Evolutionary conservation across 2,329 filamentous ascomycete species (phyloP), one percentile per base, ranked within the genome.

Genomic region (Aureobasidium sp.): DNA sequence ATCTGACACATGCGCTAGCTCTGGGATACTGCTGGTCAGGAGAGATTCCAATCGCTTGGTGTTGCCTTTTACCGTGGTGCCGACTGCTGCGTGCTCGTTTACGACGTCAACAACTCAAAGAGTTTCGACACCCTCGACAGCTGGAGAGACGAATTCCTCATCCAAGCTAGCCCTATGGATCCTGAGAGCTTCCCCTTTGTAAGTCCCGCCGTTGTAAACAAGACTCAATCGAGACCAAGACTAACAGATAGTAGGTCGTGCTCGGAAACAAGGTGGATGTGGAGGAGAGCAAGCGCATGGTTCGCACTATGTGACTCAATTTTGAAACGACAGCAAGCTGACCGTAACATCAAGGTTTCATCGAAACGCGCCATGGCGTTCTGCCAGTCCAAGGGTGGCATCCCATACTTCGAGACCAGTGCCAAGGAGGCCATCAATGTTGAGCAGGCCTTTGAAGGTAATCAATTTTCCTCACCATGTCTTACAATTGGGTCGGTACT

Each of bases 191-290:
- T 99, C 76, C 94, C 94, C 55, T 99, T 99, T 74, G 94, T 97
- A 78, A 76, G 88, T 79, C 47, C 2, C 12, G n/a, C n/a, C n/a
- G 0, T 42, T 34, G 5, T 36, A 42, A 20, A 17, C 29, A 34
- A 15, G 20, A n/a, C 34, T 11, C 4, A 22, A 34, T 25, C 20
- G 22, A 47, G 15, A 12, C n/a, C 31, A 6, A 36, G 7, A 27
- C 42, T 58, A 37, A 58, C 41, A 47, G 67, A 25, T 25, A 62
- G 34, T 68, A 93, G 89, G 89, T 96, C 64, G 94, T 99, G 42
- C 85, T 99, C 63, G 94, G 94, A 63, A 99, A 99, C 84, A 99
- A 99, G 84, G 96, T 99, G 70, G 94, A 99, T 79, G 88, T 97
- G 49, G 94, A 97, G 75, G 94, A 97, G 79, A 96, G 88, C 82